Base-by-base conservation (phyloP, 2,329 filamentous ascomycete species). In the Diatrype stigma region DNA sequence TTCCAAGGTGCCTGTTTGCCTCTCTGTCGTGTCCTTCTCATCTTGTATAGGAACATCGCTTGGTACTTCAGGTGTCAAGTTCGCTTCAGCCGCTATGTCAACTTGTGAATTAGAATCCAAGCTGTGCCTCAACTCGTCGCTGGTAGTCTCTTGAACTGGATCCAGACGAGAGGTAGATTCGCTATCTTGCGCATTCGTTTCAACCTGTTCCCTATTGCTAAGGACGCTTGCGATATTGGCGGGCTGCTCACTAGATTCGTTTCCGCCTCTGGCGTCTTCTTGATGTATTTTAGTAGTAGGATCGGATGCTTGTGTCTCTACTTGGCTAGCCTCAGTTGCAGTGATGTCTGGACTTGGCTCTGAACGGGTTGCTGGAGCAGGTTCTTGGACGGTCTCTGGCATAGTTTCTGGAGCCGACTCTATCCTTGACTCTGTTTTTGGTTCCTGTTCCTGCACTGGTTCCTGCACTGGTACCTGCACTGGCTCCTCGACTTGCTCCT, bases 11-110 rank as follows among this genome's bases (percentile, higher is more conserved):
- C 30, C 40, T 40, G 51, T 46, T 23, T 48, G 50, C 42, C 59
- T 57, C 47, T 60, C 60, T 59, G 68, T 66, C 55, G 69, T 67
- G 46, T 63, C 64, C 54, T 64, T 65, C 45, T 67, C 61, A 32
- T 51, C 52, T 35, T 59, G 54, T 49, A 45, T 30, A 37, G 51
- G 34, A 6, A 46, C 50, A 32, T 52, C 50, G 23, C 50, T 47
- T n/a, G 42, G 28, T 19, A 53, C 51, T n/a, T 51, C 47, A 44
- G 50, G 55, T 45, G 49, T 51, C 28, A n/a, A 40, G 42, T 35
- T 52, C 44, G 52, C 47, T 21, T 26, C 40, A 8, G 46, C 30
- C 28, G 37, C 10, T 11, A 37, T n/a, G n/a, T n/a, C n/a, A n/a
- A 12, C 12, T 23, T 8, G 30, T 47, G 42, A 16, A 19, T 53